Conservation (phyloP, 345 rosid genomes). For the Firmiana major region DNA sequence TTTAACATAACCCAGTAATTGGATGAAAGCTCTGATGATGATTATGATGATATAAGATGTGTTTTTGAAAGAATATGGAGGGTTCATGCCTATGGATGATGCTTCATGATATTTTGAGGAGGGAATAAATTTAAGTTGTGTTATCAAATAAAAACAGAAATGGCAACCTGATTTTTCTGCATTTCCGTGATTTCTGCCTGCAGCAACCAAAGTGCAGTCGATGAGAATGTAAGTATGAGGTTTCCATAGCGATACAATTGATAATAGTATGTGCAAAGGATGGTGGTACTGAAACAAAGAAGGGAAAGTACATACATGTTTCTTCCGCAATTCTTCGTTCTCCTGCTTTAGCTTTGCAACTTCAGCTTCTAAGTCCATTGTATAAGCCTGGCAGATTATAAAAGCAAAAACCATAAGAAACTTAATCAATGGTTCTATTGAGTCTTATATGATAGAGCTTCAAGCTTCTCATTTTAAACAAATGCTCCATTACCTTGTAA, state of each 20-base stretch:
- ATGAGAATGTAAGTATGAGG: slow-evolving; percentile 11
- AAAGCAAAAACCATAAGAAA: slow-evolving; percentile 8
- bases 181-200: slow-evolving; percentile 70
- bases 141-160: background rate
- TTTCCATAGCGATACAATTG: background rate
- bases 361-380: slow-evolving; percentile 93
- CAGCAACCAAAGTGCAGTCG: slow-evolving; percentile 22
- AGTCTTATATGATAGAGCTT: slow-evolving; percentile 8
- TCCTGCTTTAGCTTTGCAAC: slow-evolving; percentile 81
- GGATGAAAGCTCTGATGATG: too few species aligned
- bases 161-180: slow-evolving; percentile 81
- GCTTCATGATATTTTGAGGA: background rate
- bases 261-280: background rate
- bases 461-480: slow-evolving; percentile 19
- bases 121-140: background rate
- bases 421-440: background rate
- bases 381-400: slow-evolving; percentile 65
- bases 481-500: slow-evolving; percentile 29
- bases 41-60: too few species aligned
- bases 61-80: background rate
- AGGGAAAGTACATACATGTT: slow-evolving; percentile 47
- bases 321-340: slow-evolving; percentile 63
- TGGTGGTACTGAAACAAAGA: background rate
- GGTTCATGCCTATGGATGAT: background rate
- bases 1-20: too few species aligned